phyloP scores from a whole-genome alignment of 371 early-diverging fungal genomes.

The Thermomucor indicae-seudaticae region DNA sequence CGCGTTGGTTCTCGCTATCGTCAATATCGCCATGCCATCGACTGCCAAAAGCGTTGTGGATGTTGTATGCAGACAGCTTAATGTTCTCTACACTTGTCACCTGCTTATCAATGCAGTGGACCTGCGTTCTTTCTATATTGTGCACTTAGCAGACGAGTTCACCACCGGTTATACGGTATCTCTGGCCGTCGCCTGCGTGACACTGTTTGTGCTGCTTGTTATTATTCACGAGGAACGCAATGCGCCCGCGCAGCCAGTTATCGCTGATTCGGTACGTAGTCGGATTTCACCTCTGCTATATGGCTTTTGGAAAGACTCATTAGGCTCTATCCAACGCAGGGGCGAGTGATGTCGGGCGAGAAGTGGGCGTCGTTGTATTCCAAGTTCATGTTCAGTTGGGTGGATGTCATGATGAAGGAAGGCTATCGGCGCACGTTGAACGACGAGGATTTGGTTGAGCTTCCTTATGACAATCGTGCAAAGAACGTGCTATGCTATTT shows the following conservation, averaged over 20 bases:
- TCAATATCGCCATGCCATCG: constrained; percentile 16
- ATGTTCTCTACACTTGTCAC: constrained; percentile 17
- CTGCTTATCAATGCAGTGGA: constrained; percentile 25
- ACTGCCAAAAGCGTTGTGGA: constrained; percentile 10
- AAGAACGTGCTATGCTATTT: constrained; percentile 20
- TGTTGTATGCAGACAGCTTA: constrained; percentile 26
- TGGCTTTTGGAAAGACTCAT: constrained; percentile 35
- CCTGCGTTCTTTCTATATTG: constrained; percentile 27
- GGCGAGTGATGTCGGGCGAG: constrained; percentile 47
- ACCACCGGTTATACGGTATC: constrained; percentile 21
- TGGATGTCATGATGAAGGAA: constrained; percentile 47
- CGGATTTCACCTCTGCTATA: constrained; percentile 10
- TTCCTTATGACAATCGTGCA: constrained; percentile 30
- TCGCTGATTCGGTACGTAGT: constrained; percentile 37
- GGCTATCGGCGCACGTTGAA: constrained; percentile 44
- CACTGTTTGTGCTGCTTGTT: constrained; percentile 12
- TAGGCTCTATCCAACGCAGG: constrained; percentile 19
- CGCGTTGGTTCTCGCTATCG: constrained; percentile 15
- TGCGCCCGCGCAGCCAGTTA: constrained; percentile 20
- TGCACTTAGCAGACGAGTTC: constrained; percentile 11
- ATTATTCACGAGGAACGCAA: constrained; percentile 30
- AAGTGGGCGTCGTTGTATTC: constrained; percentile 51
- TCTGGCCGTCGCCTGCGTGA: constrained; percentile 7
- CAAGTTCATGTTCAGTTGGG: constrained; percentile 51
- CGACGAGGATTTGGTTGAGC: constrained; percentile 47